Evolutionary conservation across 1,284 basidiomycete species (phyloP).

Genomic region (Fomitiporia mediterranea): DNA sequence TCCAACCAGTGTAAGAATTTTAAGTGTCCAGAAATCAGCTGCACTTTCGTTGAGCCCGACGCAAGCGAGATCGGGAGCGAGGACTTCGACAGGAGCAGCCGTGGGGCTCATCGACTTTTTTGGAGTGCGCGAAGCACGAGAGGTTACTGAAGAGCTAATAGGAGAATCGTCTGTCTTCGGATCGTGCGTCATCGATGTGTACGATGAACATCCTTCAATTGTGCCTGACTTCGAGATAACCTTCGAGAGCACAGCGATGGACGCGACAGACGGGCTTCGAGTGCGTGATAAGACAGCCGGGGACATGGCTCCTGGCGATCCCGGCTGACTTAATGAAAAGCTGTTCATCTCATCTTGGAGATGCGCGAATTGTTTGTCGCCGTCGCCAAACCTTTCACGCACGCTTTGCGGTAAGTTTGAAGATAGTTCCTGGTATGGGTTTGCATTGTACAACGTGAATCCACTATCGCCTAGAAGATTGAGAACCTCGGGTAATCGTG

Average conservation of each 20-base stretch:
- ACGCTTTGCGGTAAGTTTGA: not conserved
- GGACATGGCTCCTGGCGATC: constrained; percentile 25
- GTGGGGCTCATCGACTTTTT: constrained; percentile 15
- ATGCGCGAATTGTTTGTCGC: not conserved
- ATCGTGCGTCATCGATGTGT: not conserved
- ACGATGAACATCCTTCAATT: not conserved
- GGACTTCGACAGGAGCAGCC: constrained; percentile 37
- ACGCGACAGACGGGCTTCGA: constrained; percentile 34
- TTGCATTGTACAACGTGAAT: constrained; percentile 52
- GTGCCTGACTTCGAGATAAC: constrained; percentile 8
- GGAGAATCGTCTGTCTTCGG: not conserved
- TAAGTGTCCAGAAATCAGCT: constrained; percentile 65
- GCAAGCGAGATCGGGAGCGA: constrained; percentile 45
- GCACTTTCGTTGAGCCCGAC: constrained; percentile 48
- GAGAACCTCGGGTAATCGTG: constrained; percentile 58
- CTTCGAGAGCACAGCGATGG: constrained; percentile 22
- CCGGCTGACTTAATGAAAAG: constrained; percentile 1
- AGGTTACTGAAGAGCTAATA: constrained; percentile 1
- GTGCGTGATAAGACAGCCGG: constrained; percentile 43
- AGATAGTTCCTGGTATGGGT: not conserved
- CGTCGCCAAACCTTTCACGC: not conserved
- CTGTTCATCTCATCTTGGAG: not conserved
- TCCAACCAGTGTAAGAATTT: constrained; percentile 68
- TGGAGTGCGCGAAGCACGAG: constrained; percentile 1
- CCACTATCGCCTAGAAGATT: constrained; percentile 54